A percentile compares a stretch with the other conserved stretches of the same genome.
Conservation (phyloP, 768 basidiomycete species). For the Boletus reticulatus region DNA sequence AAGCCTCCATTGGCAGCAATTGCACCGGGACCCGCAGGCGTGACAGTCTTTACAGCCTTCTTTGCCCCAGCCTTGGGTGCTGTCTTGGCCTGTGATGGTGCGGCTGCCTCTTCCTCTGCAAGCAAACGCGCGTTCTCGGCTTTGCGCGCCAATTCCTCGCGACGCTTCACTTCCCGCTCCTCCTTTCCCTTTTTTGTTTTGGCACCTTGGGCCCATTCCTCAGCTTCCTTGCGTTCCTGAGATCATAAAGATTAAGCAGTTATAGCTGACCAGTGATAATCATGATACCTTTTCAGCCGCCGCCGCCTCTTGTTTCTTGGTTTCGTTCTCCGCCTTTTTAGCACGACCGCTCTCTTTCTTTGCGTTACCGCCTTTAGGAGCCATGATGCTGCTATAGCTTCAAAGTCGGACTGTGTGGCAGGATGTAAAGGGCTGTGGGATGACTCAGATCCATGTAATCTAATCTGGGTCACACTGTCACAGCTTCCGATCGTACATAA, state of each 20-base stretch:
- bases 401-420: slow-evolving; percentile 2
- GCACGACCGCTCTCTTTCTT: slow-evolving; percentile 91
- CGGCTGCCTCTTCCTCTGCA: slow-evolving; percentile 80
- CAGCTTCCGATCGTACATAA: slow-evolving; percentile 10
- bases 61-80: slow-evolving; percentile 65
- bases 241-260: neutral
- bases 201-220: slow-evolving; percentile 63
- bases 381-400: slow-evolving; percentile 46
- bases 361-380: slow-evolving; percentile 84
- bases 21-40: slow-evolving; percentile 80
- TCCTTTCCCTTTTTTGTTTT: slow-evolving; percentile 67
- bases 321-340: slow-evolving; percentile 90
- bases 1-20: slow-evolving; percentile 71
- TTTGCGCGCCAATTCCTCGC: slow-evolving; percentile 79
- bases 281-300: slow-evolving; percentile 54
- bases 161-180: slow-evolving; percentile 78
- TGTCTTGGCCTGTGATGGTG: slow-evolving; percentile 56
- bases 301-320: slow-evolving; percentile 68
- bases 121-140: slow-evolving; percentile 82
- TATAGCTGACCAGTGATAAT: neutral
- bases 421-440: slow-evolving; percentile 9
- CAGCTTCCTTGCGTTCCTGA: slow-evolving; percentile 72
- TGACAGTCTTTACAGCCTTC: slow-evolving; percentile 47
- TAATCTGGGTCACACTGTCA: slow-evolving; percentile 28
- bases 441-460: slow-evolving; percentile 20